Conservation (phyloP, 495 filamentous ascomycete genomes). For the Aspergillus incahuasiensis region DNA sequence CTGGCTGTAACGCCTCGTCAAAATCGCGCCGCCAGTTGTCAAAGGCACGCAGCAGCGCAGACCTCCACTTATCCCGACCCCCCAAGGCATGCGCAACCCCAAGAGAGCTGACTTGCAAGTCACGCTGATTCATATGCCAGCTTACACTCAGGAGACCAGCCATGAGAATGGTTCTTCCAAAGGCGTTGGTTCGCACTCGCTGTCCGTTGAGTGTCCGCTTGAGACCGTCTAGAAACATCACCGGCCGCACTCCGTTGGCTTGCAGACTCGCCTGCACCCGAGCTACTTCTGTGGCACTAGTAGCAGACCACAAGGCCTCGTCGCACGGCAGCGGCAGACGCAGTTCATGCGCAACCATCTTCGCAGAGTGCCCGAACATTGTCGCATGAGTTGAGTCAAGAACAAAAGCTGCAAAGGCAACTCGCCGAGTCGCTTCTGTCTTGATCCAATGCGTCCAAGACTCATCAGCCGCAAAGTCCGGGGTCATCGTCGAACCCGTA, state of each 20-base stretch:
- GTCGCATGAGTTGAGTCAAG: conserved; percentile 95
- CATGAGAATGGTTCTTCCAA: conserved; percentile 95
- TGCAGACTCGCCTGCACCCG: conserved; percentile 78
- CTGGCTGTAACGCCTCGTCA: conserved; percentile 67
- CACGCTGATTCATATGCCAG: conserved; percentile 97
- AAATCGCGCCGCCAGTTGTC: conserved; percentile 95
- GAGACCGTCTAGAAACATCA: conserved; percentile 85
- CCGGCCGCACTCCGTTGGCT: conserved; percentile 78
- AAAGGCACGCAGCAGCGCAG: conserved; percentile 80
- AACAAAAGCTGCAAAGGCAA: conserved; percentile 92
- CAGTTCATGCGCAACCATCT: conserved; percentile 97
- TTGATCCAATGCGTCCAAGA: conserved; percentile 98
- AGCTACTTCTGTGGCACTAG: conserved; percentile 81
- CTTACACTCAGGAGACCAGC: conserved; percentile 87
- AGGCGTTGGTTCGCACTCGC: conserved; percentile 85
- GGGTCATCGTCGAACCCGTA: conserved; percentile 56
- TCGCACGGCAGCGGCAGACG: conserved; percentile 89
- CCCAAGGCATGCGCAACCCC: conserved; percentile 76
- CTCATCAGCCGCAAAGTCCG: conserved; percentile 69
- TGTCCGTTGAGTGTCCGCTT: conserved; percentile 87
- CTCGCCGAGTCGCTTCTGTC: conserved; percentile 83
- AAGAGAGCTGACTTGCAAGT: conserved; percentile 88
- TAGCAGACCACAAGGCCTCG: conserved; percentile 89
- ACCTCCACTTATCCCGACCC: conserved; percentile 88
- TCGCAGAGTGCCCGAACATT: conserved; percentile 96